Conservation (phyloP, 345 rosid genomes). For the Salix brachista region DNA sequence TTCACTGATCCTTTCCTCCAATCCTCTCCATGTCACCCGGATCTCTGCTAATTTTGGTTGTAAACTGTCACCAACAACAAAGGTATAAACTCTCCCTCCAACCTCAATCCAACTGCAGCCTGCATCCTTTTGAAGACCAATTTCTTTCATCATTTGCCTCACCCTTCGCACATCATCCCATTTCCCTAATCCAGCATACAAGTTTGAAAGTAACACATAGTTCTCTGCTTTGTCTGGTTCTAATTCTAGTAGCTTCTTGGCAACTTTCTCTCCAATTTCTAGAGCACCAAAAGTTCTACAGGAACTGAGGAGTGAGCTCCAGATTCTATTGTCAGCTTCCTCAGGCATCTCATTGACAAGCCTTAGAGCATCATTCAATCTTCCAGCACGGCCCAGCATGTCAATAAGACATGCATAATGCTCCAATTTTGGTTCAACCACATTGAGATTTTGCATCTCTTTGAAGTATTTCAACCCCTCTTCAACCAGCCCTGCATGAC, state of each 20-base stretch:
- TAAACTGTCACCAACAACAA: slow-evolving; percentile 34
- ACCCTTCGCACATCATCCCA: slow-evolving; percentile 59
- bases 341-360: slow-evolving; percentile 50
- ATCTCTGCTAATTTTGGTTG: slow-evolving; percentile 30
- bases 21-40: slow-evolving; percentile 31
- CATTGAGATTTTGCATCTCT: slow-evolving; percentile 35
- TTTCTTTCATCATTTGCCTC: slow-evolving; percentile 51
- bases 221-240: slow-evolving; percentile 56
- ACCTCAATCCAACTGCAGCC: slow-evolving; percentile 78
- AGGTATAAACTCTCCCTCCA: slow-evolving; percentile 46
- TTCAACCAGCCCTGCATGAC: slow-evolving; percentile 50
- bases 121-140: slow-evolving; percentile 49
- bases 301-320: slow-evolving; percentile 68
- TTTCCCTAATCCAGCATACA: slow-evolving; percentile 50
- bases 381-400: slow-evolving; percentile 66
- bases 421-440: slow-evolving; percentile 49
- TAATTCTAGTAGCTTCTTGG: slow-evolving; percentile 42
- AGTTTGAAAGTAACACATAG: slow-evolving; percentile 57
- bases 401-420: slow-evolving; percentile 70
- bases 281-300: slow-evolving; percentile 45
- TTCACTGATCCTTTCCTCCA: slow-evolving; percentile 40
- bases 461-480: slow-evolving; percentile 51
- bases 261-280: slow-evolving; percentile 49
- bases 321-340: slow-evolving; percentile 56
- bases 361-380: slow-evolving; percentile 43